A percentile compares a stretch with the other conserved stretches of the same genome.
Evolutionary conservation across 2,329 filamentous ascomycete genomes (phyloP).

Genomic region (Sporothrix globosa): DNA sequence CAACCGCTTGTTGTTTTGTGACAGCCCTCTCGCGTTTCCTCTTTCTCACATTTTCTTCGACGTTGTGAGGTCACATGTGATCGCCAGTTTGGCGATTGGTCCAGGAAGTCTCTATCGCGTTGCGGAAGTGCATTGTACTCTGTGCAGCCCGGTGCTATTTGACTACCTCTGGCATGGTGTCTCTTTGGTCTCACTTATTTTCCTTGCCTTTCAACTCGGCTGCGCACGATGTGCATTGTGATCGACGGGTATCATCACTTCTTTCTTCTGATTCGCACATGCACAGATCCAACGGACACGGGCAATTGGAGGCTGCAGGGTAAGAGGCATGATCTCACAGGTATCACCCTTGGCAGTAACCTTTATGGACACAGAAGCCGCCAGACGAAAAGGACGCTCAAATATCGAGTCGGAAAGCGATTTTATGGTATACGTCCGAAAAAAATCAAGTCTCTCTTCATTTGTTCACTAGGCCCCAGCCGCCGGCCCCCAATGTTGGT

Average conservation of each 20-base stretch:
- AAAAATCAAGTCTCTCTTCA: neutral
- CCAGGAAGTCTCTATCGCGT: neutral
- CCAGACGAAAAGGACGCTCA: neutral
- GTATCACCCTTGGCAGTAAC: neutral
- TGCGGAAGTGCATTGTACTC: neutral
- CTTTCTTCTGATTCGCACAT: neutral
- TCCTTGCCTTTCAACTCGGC: neutral
- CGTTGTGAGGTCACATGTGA: neutral
- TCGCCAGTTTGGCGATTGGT: slow-evolving; percentile 8
- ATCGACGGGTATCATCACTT: neutral
- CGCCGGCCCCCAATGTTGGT: neutral
- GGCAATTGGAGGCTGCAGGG: slow-evolving; percentile 10
- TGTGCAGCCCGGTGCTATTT: neutral
- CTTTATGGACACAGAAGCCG: neutral
- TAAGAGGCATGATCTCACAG: neutral
- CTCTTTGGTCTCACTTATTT: neutral
- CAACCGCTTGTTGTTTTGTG: neutral
- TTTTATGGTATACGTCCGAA: neutral
- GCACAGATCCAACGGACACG: neutral
- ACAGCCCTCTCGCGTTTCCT: neutral
- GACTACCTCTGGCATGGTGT: neutral
- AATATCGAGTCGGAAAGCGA: neutral
- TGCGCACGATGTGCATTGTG: neutral
- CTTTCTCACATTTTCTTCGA: neutral
- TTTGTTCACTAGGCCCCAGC: neutral